Conservation (phyloP, 2,329 filamentous ascomycete species). For the Elsinoe fawcettii region DNA sequence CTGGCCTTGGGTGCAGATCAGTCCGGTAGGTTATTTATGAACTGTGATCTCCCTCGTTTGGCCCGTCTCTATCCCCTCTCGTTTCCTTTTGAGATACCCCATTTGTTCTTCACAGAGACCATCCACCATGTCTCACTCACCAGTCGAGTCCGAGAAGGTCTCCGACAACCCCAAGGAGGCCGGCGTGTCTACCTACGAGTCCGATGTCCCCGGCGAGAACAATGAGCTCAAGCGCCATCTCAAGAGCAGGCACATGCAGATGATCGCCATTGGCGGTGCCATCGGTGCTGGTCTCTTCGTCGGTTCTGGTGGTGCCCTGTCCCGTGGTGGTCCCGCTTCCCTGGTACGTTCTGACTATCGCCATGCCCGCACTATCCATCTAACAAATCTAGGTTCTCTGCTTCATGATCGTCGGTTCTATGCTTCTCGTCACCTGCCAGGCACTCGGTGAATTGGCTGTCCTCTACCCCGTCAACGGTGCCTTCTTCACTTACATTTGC, state of each 20-base stretch:
- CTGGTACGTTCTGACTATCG: conserved; percentile 20
- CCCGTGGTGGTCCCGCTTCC: conserved; percentile 40
- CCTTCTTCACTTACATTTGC: conserved; percentile 31
- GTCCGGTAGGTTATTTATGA: conserved; percentile 13
- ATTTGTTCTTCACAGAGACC: not conserved
- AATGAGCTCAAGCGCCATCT: conserved; percentile 25
- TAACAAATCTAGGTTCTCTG: conserved; percentile 23
- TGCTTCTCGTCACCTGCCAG: conserved; percentile 32
- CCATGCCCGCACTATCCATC: not conserved
- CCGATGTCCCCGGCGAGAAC: conserved; percentile 18
- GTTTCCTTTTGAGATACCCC: conserved; percentile 9
- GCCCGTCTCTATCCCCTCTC: not conserved
- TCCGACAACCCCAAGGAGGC: conserved; percentile 23
- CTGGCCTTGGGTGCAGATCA: conserved; percentile 12
- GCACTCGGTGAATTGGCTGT: conserved; percentile 33
- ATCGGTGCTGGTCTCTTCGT: conserved; percentile 48
- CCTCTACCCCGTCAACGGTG: conserved; percentile 33
- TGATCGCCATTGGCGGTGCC: conserved; percentile 28
- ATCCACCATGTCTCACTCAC: conserved; percentile 13
- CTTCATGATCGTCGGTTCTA: conserved; percentile 29
- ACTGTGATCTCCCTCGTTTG: not conserved
- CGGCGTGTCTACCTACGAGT: conserved; percentile 28
- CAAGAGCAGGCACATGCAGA: conserved; percentile 31
- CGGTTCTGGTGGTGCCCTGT: conserved; percentile 39
- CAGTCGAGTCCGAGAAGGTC: conserved; percentile 15